A percentile compares a stretch with the other conserved stretches of the same genome.
phyloP scores from a whole-genome alignment of 2,329 filamentous ascomycete species.

The Coniochaeta ligniaria region DNA sequence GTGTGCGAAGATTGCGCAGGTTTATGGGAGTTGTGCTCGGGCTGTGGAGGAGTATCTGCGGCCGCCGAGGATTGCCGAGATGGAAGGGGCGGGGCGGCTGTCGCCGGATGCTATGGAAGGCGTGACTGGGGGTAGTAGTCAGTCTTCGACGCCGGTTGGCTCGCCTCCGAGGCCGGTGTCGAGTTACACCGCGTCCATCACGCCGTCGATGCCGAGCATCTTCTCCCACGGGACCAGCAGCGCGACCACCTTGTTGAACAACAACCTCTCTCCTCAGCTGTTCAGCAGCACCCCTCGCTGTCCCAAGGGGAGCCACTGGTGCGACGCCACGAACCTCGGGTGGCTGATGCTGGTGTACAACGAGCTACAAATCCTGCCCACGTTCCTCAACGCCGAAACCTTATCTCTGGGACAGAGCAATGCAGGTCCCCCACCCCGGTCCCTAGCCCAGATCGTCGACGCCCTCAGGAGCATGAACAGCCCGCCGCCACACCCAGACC shows the following conservation, averaged over 20 bases:
- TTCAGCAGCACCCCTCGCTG: constrained; percentile 35
- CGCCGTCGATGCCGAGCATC: neutral
- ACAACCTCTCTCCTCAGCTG: constrained; percentile 7
- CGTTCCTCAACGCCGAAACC: constrained; percentile 11
- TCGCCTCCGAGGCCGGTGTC: neutral
- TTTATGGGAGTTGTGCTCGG: constrained; percentile 35
- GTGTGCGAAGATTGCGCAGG: constrained; percentile 41
- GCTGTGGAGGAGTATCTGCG: constrained; percentile 39
- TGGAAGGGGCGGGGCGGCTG: neutral
- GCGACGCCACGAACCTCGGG: constrained; percentile 45
- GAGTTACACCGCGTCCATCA: neutral
- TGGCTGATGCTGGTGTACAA: constrained; percentile 46
- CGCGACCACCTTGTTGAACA: neutral
- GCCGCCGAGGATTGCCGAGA: neutral
- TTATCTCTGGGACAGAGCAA: neutral
- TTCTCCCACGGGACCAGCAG: neutral
- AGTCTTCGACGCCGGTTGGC: neutral
- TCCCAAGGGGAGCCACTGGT: constrained; percentile 40
- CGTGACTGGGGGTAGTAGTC: neutral
- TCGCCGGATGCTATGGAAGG: neutral
- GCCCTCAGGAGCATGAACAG: constrained; percentile 34
- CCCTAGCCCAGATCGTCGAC: constrained; percentile 37
- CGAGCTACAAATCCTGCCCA: constrained; percentile 35
- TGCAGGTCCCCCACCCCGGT: constrained; percentile 20
- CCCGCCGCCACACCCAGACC: constrained; percentile 27